Base-by-base conservation (phyloP, 768 basidiomycete genomes). In the Lentinula lateritia region DNA sequence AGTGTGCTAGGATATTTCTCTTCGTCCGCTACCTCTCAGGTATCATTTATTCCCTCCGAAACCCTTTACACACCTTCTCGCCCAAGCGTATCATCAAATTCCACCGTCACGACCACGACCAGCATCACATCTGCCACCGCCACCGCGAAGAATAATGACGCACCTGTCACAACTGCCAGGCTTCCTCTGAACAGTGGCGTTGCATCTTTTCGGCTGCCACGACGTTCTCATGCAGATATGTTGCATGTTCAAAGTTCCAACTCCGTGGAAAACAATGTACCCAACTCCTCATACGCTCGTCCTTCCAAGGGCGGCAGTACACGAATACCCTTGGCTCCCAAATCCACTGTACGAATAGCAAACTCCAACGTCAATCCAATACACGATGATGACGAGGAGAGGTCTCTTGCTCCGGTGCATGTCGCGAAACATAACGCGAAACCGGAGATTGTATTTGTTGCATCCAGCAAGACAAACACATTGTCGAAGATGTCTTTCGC, bases 1-100 rank as follows among this genome's bases (percentile, higher is more conserved):
- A 84, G 80, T 63, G 81, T 90, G 23, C 71, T 88, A 23, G 85
- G 83, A 6, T 83, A 89, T 65, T 89, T 89, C 67, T 74, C 80
- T 34, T 78, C 82, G 59, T 66, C 78, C 57, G 78, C 83, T 55
- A 69, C 74, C 35, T 74, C 81, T 46, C 80, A 78, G 67, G 64
- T 74, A 53, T 81, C 72, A 55, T 68, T 77, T 53, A 71, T 74
- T 48, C 75, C 78, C 35, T 77, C 79, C 16, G 82, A 79, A 50
- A 71, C 73, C 15, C 63, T 66, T 8, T 74, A 71, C 53, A 74
- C 79, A 41, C 77, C 73, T 41, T 80, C 85, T 16, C 80, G 85
- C 36, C 84, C 81, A 16, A 87, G 85, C 66, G 76, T 86, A 58
- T 88, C 85, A 39, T 87, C 87, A 32, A 81, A 77, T 5, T 79